A percentile compares a stretch with the other conserved stretches of the same genome.
Evolutionary conservation across 495 filamentous ascomycete genomes (phyloP).

Genomic region (Coniosporium apollinis): DNA sequence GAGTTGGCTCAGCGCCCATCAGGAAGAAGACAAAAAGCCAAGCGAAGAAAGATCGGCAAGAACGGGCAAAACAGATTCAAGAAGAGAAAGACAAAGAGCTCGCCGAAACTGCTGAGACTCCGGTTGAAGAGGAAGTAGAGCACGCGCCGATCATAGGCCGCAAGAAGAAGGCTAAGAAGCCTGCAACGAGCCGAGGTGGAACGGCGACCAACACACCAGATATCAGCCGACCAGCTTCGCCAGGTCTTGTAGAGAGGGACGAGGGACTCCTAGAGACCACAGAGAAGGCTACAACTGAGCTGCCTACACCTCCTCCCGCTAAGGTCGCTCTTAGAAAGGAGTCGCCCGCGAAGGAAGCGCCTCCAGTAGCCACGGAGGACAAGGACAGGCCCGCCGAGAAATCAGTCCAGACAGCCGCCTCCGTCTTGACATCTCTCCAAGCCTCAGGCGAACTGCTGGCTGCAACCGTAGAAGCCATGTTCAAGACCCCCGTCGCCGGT

Average conservation of each 20-base stretch:
- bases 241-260: constrained; percentile 14
- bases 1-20: constrained; percentile 60
- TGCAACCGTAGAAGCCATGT: too few relatives aligned
- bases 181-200: constrained; percentile 16
- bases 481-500: too few relatives aligned
- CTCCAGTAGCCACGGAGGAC: neutral
- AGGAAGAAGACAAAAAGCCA: constrained; percentile 78
- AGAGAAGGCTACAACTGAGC: constrained; percentile 2
- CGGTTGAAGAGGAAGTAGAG: constrained; percentile 39
- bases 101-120: constrained; percentile 33
- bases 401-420: constrained; percentile 1
- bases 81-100: constrained; percentile 41
- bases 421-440: constrained; percentile 1
- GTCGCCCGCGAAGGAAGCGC: neutral
- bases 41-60: constrained; percentile 65
- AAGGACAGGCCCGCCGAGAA: neutral
- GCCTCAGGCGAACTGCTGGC: too few relatives aligned
- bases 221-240: constrained; percentile 26
- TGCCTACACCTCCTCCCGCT: constrained; percentile 8
- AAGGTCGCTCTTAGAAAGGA: constrained; percentile 1
- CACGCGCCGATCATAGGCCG: constrained; percentile 72
- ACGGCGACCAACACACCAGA: constrained; percentile 26
- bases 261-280: constrained; percentile 6
- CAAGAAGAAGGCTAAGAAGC: constrained; percentile 54
- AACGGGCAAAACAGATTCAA: constrained; percentile 43